Evolutionary conservation across 768 basidiomycete genomes (phyloP).

Genomic region (Clitopilus hobsonii): DNA sequence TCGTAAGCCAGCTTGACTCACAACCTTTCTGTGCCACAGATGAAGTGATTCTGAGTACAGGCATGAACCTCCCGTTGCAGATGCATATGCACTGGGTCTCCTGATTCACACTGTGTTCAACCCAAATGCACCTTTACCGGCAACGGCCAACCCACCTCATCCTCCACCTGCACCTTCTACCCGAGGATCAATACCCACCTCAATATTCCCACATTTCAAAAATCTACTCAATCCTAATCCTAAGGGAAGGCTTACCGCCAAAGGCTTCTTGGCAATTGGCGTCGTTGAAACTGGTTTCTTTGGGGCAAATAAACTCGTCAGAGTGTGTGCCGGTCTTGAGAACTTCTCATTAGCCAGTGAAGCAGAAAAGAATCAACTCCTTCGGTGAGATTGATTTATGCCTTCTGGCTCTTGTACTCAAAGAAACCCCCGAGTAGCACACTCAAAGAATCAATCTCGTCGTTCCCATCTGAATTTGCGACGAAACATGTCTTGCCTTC

Average conservation of each 20-base stretch:
- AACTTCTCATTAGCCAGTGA: conserved; percentile 81
- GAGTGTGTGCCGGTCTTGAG: conserved; percentile 80
- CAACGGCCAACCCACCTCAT: conserved; percentile 67
- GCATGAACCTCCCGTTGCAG: conserved; percentile 57
- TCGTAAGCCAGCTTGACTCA: conserved; percentile 42
- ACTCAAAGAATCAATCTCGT: conserved; percentile 72
- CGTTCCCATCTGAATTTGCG: conserved; percentile 84
- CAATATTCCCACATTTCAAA: conserved; percentile 79
- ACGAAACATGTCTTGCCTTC: conserved; percentile 86
- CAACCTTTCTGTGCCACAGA: background rate
- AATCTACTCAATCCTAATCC: conserved; percentile 87
- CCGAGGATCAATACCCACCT: conserved; percentile 69
- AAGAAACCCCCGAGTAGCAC: too few species aligned
- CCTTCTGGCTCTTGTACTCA: background rate
- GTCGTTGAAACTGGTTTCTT: conserved; percentile 85
- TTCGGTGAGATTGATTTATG: conserved; percentile 44
- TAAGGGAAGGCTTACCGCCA: conserved; percentile 70
- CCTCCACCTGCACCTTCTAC: conserved; percentile 74
- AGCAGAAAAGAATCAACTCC: conserved; percentile 59
- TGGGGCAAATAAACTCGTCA: conserved; percentile 72
- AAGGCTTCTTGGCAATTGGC: conserved; percentile 76
- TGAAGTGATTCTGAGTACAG: conserved; percentile 20
- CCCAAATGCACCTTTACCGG: conserved; percentile 66
- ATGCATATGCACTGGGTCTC: conserved; percentile 86
- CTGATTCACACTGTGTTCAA: conserved; percentile 88